Base-by-base conservation (phyloP, 2,329 filamentous ascomycete genomes). In the Fusarium sp. region DNA sequence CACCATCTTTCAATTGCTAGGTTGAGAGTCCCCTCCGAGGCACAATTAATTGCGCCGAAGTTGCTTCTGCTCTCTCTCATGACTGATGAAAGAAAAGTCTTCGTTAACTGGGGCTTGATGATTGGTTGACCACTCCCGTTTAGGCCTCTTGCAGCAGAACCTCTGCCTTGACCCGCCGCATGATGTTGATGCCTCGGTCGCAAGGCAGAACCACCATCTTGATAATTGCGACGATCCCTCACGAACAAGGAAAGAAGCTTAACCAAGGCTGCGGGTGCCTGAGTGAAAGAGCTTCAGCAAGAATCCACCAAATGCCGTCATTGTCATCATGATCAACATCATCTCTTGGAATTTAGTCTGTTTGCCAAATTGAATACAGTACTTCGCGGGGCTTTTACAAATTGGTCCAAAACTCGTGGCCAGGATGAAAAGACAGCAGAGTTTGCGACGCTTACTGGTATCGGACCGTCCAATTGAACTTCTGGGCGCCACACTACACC, bases 221-320 rank as follows among this genome's bases (percentile, higher is more conserved):
- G 58, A 62, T 66, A 17, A 45, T 57, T 69, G 66, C 51, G 55
- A 53, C 42, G 72, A 70, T 68, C 72, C 41, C 28, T 64, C 22
- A 75, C 71, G 45, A 74, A 72, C 68, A 64, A 73, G 70, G 73
- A 72, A 76, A 70, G 39, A 28, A 75, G 72, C 72, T 75, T 42
- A 36, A 36, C 61, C 44, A 60, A 48, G 59, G 41, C 36, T 32
- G 45, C 38, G 50, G 35, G 54, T 68, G 66, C 48, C 42, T 60
- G 54, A 62, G 36, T 53, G 36, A 15, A 9, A 66, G 62, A 72
- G 39, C 36, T 60, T 62, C 41, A 28, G 45, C 45, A 41, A 41
- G 39, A 62, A 57, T 22, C 59, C 72, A 61, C 53, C 67, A 22
- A n/a, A 63, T 70, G 61, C 74, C 74, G 60, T 76, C 73, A 69